These are phyloP conservation scores for Pseudopyricularia javanii DNA, from an alignment of 2,329 filamentous ascomycete genomes.

Conservation along the genomic window DNA sequence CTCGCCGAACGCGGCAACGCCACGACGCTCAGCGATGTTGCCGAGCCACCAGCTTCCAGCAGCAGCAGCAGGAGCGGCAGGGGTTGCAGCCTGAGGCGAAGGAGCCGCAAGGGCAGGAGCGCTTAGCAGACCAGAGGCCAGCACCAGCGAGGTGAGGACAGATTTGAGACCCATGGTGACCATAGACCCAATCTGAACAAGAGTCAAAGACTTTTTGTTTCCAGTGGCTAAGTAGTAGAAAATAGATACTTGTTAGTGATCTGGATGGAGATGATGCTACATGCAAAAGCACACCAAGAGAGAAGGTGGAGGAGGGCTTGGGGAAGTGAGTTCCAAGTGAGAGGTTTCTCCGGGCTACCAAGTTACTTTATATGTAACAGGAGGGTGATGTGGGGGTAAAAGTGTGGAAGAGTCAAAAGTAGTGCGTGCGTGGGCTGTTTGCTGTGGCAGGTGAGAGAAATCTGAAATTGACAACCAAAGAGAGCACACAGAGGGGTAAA, in stretches of 20 bases:
- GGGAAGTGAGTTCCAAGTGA: too few species aligned
- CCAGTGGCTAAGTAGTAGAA: not conserved
- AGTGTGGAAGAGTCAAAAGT: too few species aligned
- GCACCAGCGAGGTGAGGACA: conserved; percentile 25
- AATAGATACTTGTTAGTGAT: not conserved
- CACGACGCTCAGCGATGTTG: conserved; percentile 51
- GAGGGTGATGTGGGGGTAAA: too few species aligned
- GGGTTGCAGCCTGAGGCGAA: conserved; percentile 8
- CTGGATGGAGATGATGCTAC: not conserved
- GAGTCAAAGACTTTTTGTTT: not conserved
- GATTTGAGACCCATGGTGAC: conserved; percentile 29
- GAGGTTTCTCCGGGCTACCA: too few species aligned
- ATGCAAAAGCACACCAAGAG: not conserved
- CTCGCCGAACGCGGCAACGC: conserved; percentile 49
- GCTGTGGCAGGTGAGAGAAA: too few species aligned
- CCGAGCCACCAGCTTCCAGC: conserved; percentile 58
- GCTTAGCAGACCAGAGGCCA: conserved; percentile 29
- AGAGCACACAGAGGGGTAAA: too few species aligned
- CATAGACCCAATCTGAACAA: conserved; percentile 13
- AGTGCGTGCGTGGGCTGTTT: too few species aligned
- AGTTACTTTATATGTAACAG: too few species aligned
- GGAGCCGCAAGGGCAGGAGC: conserved; percentile 20
- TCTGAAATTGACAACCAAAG: too few species aligned
- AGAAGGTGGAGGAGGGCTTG: not conserved
- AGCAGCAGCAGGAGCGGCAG: conserved; percentile 8